Conservation (phyloP, 2,329 filamentous ascomycete species). For the Arthrobotrys megalospora region DNA sequence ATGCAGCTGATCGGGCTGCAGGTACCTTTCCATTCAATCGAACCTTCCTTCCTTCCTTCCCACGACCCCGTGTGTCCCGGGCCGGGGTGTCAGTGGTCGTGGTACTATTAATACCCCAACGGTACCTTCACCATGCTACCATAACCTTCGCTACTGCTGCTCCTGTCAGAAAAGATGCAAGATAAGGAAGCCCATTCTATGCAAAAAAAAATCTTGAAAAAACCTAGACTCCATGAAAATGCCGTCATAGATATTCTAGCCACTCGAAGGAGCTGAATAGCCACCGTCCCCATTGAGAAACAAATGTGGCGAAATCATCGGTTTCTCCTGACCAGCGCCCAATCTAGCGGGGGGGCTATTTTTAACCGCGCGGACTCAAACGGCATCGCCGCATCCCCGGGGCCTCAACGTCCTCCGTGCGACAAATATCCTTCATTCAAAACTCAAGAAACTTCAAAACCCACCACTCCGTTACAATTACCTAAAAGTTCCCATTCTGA, state of each 20-base stretch:
- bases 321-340: neutral
- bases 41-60: constrained; percentile 7
- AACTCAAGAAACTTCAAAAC: neutral
- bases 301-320: constrained; percentile 7
- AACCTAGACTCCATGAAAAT: constrained; percentile 1
- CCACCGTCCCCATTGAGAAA: constrained; percentile 5
- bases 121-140: neutral
- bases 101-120: constrained; percentile 34
- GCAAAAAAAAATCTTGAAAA: neutral
- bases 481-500: constrained; percentile 27
- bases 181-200: constrained; percentile 4
- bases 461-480: constrained; percentile 24
- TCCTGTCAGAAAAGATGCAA: constrained; percentile 1
- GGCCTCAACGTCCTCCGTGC: constrained; percentile 47
- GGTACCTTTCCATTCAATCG: constrained; percentile 33
- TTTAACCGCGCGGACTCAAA: neutral
- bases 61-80: constrained; percentile 1
- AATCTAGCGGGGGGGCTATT: neutral
- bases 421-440: constrained; percentile 1
- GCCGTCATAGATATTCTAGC: constrained; percentile 40
- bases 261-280: constrained; percentile 14
- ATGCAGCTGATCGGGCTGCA: constrained; percentile 56
- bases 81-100: constrained; percentile 4
- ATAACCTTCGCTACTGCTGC: neutral
- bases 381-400: constrained; percentile 55